Percentiles rank a stretch among this genome's conserved stretches.
Evolutionary conservation across 2,329 filamentous ascomycete genomes (phyloP).

Genomic region (Aspergillus sp.): DNA sequence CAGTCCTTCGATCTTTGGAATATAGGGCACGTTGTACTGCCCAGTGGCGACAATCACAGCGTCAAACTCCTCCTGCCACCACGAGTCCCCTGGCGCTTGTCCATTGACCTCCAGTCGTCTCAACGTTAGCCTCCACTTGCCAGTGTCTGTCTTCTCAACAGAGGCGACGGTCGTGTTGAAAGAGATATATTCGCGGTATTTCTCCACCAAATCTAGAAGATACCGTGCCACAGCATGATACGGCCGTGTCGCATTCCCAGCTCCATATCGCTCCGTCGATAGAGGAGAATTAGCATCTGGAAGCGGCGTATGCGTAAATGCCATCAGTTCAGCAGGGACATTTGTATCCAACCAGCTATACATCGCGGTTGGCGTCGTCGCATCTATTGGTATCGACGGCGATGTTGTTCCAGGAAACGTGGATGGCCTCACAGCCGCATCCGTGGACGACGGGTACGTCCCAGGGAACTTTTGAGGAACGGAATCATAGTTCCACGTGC

Average conservation of each 20-base stretch:
- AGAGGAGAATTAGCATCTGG: constrained; percentile 29
- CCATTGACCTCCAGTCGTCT: constrained; percentile 33
- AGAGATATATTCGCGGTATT: constrained; percentile 32
- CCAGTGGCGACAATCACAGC: constrained; percentile 49
- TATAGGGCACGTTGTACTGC: constrained; percentile 47
- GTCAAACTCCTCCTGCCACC: constrained; percentile 49
- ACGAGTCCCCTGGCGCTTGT: constrained; percentile 30
- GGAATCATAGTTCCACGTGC: constrained; percentile 38
- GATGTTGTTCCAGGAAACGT: constrained; percentile 17
- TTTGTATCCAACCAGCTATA: constrained; percentile 35
- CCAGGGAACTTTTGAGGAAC: constrained; percentile 25
- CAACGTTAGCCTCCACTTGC: constrained; percentile 34
- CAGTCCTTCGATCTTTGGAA: constrained; percentile 45
- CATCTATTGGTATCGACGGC: constrained; percentile 24
- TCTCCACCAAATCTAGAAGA: constrained; percentile 29
- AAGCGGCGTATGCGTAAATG: constrained; percentile 34
- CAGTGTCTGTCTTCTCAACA: constrained; percentile 37
- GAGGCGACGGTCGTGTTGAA: constrained; percentile 40
- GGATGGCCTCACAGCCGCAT: constrained; percentile 20
- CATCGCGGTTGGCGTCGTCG: constrained; percentile 30
- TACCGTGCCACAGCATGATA: constrained; percentile 29
- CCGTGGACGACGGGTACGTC: constrained; percentile 22
- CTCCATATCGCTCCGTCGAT: constrained; percentile 27
- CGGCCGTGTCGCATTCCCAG: constrained; percentile 30
- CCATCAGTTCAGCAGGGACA: constrained; percentile 33